Evolutionary conservation across 257 asterid species (phyloP), one percentile per base, ranked within the genome.

Genomic region (Lithospermum erythrorhizon): DNA sequence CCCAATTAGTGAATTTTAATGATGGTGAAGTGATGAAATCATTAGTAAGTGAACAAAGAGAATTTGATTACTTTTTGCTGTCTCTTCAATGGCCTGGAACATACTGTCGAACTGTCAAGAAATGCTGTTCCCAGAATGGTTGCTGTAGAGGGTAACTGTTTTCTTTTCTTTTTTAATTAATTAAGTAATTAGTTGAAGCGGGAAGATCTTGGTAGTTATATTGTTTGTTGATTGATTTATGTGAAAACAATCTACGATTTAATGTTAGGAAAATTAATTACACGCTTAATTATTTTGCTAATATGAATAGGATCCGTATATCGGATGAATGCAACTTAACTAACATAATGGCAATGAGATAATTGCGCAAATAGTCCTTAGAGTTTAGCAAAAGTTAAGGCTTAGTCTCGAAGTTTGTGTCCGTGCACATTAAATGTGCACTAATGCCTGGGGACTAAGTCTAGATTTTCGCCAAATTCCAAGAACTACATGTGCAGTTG

Each of bases 61-160:
- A 78, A 66, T 90, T 90, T 49, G 97, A 90, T 73, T 90, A 79
- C 72, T 87, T 84, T 76, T 73, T 70, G 82, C 74, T 90, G 55
- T 71, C 95, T 53, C 90, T 90, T 59, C 90, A 77, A 67, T 90
- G 95, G 97, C 95, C 95, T 29, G 94, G 82, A 58, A 84, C 97
- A 4, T 59, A 67, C 32, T 90, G 97, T 75, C 82, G 84, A 48
- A 63, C 56, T 65, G 78, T 81, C 20, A 77, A 67, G 68, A 73
- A 17, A 9, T 90, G 97, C 29, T 90, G 97, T 51, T 35, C 90
- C 61, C 53, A 87, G 25, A 90, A 87, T 71, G 90, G 80, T 70
- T 90, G 97, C 69, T 90, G 97, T 55, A 82, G 80, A 53, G 77
- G 90, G 97, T 90, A 35, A 35, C 45, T 35, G 1, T 2, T 35